phyloP scores from a whole-genome alignment of 495 filamentous ascomycete species.

The Aspergillus leporis region DNA sequence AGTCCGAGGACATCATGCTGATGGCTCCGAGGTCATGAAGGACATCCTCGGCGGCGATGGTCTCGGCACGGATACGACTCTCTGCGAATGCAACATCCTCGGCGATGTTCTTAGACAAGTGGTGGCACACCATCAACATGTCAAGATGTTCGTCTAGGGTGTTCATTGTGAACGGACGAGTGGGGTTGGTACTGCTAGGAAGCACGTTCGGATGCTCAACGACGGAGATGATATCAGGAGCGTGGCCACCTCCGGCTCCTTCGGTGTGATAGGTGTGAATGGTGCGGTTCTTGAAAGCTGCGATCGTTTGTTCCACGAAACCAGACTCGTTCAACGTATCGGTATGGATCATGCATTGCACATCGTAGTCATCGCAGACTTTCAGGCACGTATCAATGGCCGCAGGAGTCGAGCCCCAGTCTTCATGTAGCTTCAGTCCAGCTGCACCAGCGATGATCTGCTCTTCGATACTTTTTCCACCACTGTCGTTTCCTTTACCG shows the following conservation, averaged over 20 bases:
- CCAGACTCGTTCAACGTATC: constrained; percentile 98
- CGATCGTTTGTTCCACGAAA: constrained; percentile 91
- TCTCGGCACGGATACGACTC: constrained; percentile 91
- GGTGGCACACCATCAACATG: constrained; percentile 99
- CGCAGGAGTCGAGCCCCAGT: constrained; percentile 92
- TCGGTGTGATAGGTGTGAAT: constrained; percentile 99
- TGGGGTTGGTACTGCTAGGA: constrained; percentile 91
- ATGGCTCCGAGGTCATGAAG: constrained; percentile 95
- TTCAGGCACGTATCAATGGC: constrained; percentile 88
- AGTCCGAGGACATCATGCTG: constrained; percentile 97
- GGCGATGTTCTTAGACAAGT: constrained; percentile 85
- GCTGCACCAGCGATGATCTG: constrained; percentile 83
- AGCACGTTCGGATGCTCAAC: constrained; percentile 92
- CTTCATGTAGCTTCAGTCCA: constrained; percentile 94
- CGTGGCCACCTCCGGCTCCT: constrained; percentile 93
- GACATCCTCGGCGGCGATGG: constrained; percentile 96
- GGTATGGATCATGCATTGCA: constrained; percentile 96
- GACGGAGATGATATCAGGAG: constrained; percentile 94
- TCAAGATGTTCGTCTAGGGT: constrained; percentile 97
- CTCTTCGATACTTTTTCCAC: constrained; percentile 68
- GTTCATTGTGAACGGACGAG: constrained; percentile 87
- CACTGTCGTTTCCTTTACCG: constrained; percentile 91
- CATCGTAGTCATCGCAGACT: constrained; percentile 87
- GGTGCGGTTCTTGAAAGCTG: constrained; percentile 82
- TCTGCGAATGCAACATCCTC: constrained; percentile 98